Evolutionary conservation across 768 basidiomycete genomes (phyloP), one percentile per base, ranked within the genome.

Genomic region (Kwoniella dejecticola): DNA sequence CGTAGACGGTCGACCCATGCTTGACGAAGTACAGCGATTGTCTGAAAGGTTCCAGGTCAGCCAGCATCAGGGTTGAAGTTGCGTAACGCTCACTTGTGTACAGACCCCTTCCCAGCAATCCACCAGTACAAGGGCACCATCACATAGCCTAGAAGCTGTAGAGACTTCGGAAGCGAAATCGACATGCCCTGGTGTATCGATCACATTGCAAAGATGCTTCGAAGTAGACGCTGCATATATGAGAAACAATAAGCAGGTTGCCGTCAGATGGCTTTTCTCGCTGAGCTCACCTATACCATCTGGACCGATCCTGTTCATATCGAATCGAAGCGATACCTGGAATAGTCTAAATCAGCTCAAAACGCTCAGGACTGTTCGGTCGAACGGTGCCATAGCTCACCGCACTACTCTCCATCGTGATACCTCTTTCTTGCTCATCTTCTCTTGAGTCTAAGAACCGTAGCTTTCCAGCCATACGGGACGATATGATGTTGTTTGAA

Each of bases 81-180:
- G 19, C 21, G 2, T 17, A 2, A 1, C 2, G 21, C 85, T 71
- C 69, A 89, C 94, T 83, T 98, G 96, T 0, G 95, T 98, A 78
- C 93, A 97, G 21, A 99, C 96, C 12, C 96, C 96, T 80, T 98
- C 96, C 1, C 97, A 91, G 1, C 90, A 92, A 76, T 99, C 96
- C 0, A 99, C 92, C 4, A 99, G 81, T 40, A 99, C 89, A 5
- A 99, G 83, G 1, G 95, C 92, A 13, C 96, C 96, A 79, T 98
- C 96, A 69, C 93, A 96, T 24, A 99, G 76, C 49, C 94, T 83
- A 12, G 93, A 90, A 21, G 95, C 93, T 1, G 91, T 90, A 1
- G 93, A 97, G 0, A 99, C 96, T 76, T 98, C 96, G 57, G 88
- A 92, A 0, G 93, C 94, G 69, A 99, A 99, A 79, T 98, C 96